Base-by-base conservation (phyloP, 2,329 filamentous ascomycete species). In the Didymella arachidicola region DNA sequence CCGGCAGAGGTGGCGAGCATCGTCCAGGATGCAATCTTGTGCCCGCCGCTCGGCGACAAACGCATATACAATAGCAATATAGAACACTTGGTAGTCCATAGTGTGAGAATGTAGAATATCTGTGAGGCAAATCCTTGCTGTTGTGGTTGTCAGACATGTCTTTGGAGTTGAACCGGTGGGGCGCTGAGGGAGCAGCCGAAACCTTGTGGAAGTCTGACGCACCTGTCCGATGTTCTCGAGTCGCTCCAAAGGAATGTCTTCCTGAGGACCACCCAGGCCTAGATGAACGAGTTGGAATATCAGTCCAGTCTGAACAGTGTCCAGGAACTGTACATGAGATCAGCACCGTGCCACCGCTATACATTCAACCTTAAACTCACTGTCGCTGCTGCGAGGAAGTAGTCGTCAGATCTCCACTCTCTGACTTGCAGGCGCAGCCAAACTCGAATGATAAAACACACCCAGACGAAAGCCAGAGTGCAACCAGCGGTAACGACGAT, bases 381-480 rank as follows among this genome's bases (percentile, higher is more conserved):
- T 19, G 70, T 69, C 10, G 70, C 65, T 42, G 62, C 56, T 11
- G 57, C 62, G 19, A 73, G 59, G 18, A 68, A 67, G 59, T 66
- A 69, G 56, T 73, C 72, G 47, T 76, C 73, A 30, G 65, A 63
- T 53, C 64, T 70, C 73, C 72, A 76, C 29, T 74, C 68, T 26
- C 66, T 66, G 3, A 65, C 63, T 34, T 68, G 63, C 8, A 52
- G 48, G n/a, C 72, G 68, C 46, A 75, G 48, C 64, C 68, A 75
- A 39, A 72, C 50, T 25, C 73, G 66, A 3, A 76, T 73, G 29
- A 70, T 27, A 14, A 70, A 68, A 47, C 72, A 76, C 1, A 62
- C 60, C 63, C 67, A 67, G 11, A 75, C 66, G 55, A 75, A 76
- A 7, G 68, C 66, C 25, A 74, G 46, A 4, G 69, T 70, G 3